Base-by-base conservation (phyloP, 1,284 basidiomycete genomes). In the Malassezia sp. region DNA sequence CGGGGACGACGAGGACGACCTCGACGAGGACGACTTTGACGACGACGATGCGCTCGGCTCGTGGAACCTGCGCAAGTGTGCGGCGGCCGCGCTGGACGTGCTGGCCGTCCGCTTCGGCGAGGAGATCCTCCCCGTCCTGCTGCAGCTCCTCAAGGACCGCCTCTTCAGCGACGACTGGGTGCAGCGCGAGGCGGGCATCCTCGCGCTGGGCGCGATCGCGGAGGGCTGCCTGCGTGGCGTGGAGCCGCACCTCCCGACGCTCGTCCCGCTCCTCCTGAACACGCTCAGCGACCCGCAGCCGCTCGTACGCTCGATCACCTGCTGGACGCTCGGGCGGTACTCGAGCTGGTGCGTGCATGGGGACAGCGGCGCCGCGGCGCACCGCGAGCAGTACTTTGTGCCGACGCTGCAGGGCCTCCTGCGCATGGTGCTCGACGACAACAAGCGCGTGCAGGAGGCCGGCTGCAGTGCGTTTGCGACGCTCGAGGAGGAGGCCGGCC, bases 321-420 rank as follows among this genome's bases (percentile, higher is more conserved):
- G 93, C 72, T 99, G 93, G 93, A 96, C 91, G 0, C 77, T 99
- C 12, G 90, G 91, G n/a, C 82, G 93, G 38, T 99, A 99, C 73
- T 88, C 91, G 28, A 85, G 83, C 65, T 97, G 93, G 93, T 87
- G 84, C 44, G 74, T 78, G 57, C n/a, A n/a, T n/a, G 84, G 84
- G 8, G 27, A 34, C 22, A 80, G 82, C 21, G 76, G 72, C 78
- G 54, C 83, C 78, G 23, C 82, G 81, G 87, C 90, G 56, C 88
- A 95, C 73, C 84, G 83, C 74, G 81, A 78, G 51, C 78, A 78
- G 45, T 96, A 84, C 74, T 96, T 97, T 68, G 81, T 96, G 23
- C 91, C 93, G 0, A 89, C 87, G 21, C 85, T 97, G 81, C 91
- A 97, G 76, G 93, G 90, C 20, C 86, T 96, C 73, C 80, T 99